These are phyloP conservation scores for Sungouiozyma ichnusensis DNA, from an alignment of 805 yeast genomes.

Conservation along the genomic window DNA sequence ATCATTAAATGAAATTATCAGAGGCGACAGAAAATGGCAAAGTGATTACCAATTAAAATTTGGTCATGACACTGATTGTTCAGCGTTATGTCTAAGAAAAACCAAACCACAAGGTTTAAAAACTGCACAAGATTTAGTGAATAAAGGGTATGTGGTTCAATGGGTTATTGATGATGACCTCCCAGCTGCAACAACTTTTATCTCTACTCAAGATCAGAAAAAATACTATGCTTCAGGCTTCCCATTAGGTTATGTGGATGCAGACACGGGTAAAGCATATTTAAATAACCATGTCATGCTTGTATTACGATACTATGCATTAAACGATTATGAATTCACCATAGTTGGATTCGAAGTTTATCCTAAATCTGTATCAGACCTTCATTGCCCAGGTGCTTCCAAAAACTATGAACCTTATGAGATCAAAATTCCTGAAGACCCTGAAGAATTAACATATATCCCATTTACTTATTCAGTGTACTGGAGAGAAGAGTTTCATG, in stretches of 20 bases:
- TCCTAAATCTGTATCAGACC: constrained; percentile 64
- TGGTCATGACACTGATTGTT: constrained; percentile 57
- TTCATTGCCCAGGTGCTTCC: constrained; percentile 66
- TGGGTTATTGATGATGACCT: constrained; percentile 70
- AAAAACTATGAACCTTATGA: constrained; percentile 49
- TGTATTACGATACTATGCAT: constrained; percentile 60
- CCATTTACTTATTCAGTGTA: constrained; percentile 80
- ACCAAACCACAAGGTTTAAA: constrained; percentile 41
- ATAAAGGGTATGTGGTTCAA: constrained; percentile 64
- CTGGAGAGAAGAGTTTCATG: constrained; percentile 71
- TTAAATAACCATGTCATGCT: constrained; percentile 74
- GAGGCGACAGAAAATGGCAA: constrained; percentile 73
- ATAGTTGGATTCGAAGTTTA: constrained; percentile 88
- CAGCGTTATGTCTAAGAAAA: constrained; percentile 55
- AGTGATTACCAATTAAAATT: constrained; percentile 59
- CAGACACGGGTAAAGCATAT: constrained; percentile 41
- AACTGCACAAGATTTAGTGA: constrained; percentile 51
- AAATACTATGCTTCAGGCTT: constrained; percentile 81
- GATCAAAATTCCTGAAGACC: constrained; percentile 33
- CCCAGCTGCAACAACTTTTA: constrained; percentile 82
- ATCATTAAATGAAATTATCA: constrained; percentile 64
- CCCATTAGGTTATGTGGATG: constrained; percentile 62
- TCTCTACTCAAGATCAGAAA: constrained; percentile 44
- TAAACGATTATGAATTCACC: constrained; percentile 36
- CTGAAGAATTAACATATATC: constrained; percentile 33